A percentile compares a stretch with the other conserved stretches of the same genome.
Conservation (phyloP, 2,329 filamentous ascomycete genomes). For the Podosphaera fusca region DNA sequence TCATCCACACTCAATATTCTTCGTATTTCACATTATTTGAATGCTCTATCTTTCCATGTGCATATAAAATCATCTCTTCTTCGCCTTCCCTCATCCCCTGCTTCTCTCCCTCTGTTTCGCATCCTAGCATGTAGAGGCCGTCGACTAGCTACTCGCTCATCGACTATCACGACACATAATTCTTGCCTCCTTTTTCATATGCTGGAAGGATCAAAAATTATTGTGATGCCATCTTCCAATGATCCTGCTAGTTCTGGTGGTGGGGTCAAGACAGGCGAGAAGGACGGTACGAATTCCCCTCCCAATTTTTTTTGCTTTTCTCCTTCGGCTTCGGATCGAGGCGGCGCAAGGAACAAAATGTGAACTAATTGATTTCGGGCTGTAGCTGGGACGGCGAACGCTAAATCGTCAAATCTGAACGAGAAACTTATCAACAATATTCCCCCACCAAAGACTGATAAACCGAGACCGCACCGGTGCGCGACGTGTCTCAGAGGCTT, state of each 20-base stretch:
- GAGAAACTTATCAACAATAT: slow-evolving; percentile 15
- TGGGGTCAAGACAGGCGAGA: neutral
- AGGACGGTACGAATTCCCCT: slow-evolving; percentile 3
- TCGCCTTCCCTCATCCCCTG: too few species aligned
- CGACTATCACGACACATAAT: too few species aligned
- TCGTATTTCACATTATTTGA: too few species aligned
- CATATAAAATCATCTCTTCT: too few species aligned
- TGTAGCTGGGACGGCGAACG: slow-evolving; percentile 5
- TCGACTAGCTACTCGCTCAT: too few species aligned
- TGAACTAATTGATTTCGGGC: slow-evolving; percentile 4
- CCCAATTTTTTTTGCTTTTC: slow-evolving; percentile 2
- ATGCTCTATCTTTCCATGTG: too few species aligned
- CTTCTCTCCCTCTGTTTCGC: too few species aligned
- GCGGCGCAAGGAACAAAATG: neutral
- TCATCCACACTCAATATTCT: too few species aligned
- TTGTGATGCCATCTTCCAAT: too few species aligned
- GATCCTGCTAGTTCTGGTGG: neutral
- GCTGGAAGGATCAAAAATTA: too few species aligned
- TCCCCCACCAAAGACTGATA: slow-evolving; percentile 84
- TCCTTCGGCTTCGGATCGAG: neutral
- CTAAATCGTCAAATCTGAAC: slow-evolving; percentile 10
- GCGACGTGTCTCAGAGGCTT: slow-evolving; percentile 79
- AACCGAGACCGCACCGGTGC: slow-evolving; percentile 87
- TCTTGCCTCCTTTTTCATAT: too few species aligned
- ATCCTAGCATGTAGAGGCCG: too few species aligned